Evolutionary conservation across 2,329 filamentous ascomycete genomes (phyloP).

Genomic region (Colletotrichum cereale): DNA sequence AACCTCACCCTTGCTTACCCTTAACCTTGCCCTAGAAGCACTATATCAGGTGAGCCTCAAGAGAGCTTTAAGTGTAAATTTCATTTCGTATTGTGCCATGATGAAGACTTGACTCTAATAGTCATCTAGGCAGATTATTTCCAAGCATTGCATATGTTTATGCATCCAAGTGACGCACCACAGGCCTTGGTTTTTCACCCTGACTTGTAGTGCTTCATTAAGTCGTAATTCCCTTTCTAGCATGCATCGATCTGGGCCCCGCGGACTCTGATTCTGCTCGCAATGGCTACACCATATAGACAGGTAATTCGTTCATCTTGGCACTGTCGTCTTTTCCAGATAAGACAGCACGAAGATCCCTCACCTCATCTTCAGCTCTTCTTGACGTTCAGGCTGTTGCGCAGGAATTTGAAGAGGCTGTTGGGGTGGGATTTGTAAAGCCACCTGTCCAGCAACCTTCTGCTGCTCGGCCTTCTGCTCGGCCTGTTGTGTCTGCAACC

Average conservation of each 20-base stretch:
- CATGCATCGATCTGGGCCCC: not conserved
- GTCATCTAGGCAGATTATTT: not conserved
- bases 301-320: not conserved
- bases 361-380: constrained; percentile 29
- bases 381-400: not conserved
- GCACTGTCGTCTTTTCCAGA: too few species aligned
- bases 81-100: too few species aligned
- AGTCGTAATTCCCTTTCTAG: not conserved
- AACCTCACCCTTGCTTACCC: too few species aligned
- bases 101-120: not conserved
- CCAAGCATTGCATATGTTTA: not conserved
- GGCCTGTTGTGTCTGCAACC: constrained; percentile 42
- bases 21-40: too few species aligned
- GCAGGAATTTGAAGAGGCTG: constrained; percentile 3
- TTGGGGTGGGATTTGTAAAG: constrained; percentile 6
- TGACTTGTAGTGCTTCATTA: not conserved
- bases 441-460: not conserved
- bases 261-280: too few species aligned
- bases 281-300: too few species aligned
- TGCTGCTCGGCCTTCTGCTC: constrained; percentile 51
- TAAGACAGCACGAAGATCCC: too few species aligned
- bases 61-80: too few species aligned
- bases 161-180: not conserved
- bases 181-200: not conserved
- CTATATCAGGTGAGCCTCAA: too few species aligned